Evolutionary conservation across 176 grass and related monocot species (phyloP).

Genomic region (Avena atlantica): DNA sequence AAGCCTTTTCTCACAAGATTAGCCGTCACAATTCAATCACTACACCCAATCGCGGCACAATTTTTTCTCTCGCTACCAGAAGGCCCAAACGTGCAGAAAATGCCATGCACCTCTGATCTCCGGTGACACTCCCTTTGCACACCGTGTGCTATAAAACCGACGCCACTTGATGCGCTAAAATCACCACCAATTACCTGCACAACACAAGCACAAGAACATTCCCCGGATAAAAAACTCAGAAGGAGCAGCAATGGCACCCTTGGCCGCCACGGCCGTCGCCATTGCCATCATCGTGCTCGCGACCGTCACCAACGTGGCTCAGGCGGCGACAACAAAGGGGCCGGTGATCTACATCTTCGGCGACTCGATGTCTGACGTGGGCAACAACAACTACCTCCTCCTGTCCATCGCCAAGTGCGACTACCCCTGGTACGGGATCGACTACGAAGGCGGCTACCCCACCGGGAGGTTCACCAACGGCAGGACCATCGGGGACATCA

Average conservation of each 20-base stretch:
- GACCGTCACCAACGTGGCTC: neutral
- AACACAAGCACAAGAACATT: neutral
- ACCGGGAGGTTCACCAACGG: slow-evolving; percentile 96
- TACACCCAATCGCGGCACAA: slow-evolving; percentile 42
- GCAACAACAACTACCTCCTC: slow-evolving; percentile 93
- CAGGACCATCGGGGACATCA: slow-evolving; percentile 92
- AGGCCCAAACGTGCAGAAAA: slow-evolving; percentile 60
- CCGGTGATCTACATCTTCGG: slow-evolving; percentile 83
- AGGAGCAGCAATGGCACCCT: slow-evolving; percentile 53
- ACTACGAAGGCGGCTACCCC: slow-evolving; percentile 61
- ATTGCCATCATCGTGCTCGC: slow-evolving; percentile 38
- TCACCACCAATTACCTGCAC: neutral
- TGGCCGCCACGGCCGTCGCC: slow-evolving; percentile 13
- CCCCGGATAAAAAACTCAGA: neutral
- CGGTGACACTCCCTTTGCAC: neutral
- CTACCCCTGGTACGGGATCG: slow-evolving; percentile 94
- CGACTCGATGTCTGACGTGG: slow-evolving; percentile 94
- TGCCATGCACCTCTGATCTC: slow-evolving; percentile 22
- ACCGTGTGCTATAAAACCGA: slow-evolving; percentile 42
- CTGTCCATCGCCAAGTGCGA: slow-evolving; percentile 83
- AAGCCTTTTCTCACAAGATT: slow-evolving; percentile 49
- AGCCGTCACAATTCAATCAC: slow-evolving; percentile 42
- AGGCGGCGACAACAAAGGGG: neutral
- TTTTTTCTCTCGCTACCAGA: neutral
- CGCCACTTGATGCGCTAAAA: neutral